Evolutionary conservation across 495 filamentous ascomycete species (phyloP), one percentile per base, ranked within the genome.

Genomic region (Xylaria scruposa): DNA sequence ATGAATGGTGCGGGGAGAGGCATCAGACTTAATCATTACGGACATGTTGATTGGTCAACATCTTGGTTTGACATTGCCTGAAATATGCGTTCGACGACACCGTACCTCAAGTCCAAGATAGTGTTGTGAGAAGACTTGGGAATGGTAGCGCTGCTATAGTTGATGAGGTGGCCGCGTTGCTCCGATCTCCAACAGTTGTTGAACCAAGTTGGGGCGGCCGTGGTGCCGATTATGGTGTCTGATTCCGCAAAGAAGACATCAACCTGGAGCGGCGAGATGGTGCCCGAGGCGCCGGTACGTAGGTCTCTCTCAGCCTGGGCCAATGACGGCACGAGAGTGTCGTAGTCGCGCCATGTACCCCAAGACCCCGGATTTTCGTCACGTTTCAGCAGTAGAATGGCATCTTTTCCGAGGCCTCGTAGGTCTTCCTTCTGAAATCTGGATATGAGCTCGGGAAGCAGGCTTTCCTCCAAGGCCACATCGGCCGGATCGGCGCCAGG

Each of bases 181-280:
- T 60, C 67, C 42, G 54, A 15, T 8, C 42, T 61, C 67, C 67
- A 69, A 17, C 67, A 69, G 17, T 61, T 10, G 21, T 69, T 7
- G 21, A 69, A 60, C 67, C 67, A 69, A 12, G 40, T 9, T 24
- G 54, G 67, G 2, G 38, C 67, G 17, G 19, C 13, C 7, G 40
- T 51, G 24, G 38, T 69, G 13, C 67, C 67, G n/a, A 69, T 69
- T 26, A 69, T 69, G 26, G 9, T 5, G 24, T 69, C 67, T 17
- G 67, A 29, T 26, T 69, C 67, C 9, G 67, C 67, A 49, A 69
- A 69, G 44, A 60, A 69, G 56, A 69, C 67, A 17, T 46, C n/a
- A 21, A 69, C 67, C 40, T 38, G n/a, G 12, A 69, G 67, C 24
- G 67, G 68, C 44, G 40, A 24, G 7, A 33, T 8, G 21, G 24